These are phyloP conservation scores for Hypericum androsaemum DNA, from an alignment of 345 rosid species.

Conservation along the genomic window DNA sequence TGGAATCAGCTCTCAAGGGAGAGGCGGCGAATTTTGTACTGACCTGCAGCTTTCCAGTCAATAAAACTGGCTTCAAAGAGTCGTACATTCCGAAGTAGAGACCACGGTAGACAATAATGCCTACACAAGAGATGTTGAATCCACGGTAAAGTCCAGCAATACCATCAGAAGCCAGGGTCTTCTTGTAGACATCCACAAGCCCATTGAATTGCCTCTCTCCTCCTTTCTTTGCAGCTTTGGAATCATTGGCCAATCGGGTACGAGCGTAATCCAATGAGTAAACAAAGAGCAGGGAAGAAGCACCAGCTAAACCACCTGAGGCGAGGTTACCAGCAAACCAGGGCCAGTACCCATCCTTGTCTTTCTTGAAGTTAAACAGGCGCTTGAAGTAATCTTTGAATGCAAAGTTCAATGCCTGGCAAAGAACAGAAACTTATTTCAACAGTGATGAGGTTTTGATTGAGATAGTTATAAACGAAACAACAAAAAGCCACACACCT, in stretches of 20 bases:
- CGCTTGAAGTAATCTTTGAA: conserved; percentile 37
- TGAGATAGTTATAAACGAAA: background rate
- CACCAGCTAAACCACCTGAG: conserved; percentile 5
- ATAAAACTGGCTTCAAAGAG: conserved; percentile 24
- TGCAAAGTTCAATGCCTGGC: conserved; percentile 31
- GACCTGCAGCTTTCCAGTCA: conserved; percentile 20
- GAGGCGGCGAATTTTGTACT: background rate
- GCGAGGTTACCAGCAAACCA: conserved; percentile 6
- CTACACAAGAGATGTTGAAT: conserved; percentile 25
- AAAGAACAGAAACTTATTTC: background rate
- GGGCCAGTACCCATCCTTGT: conserved; percentile 13
- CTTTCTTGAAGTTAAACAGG: conserved; percentile 34
- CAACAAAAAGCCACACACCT: conserved; percentile 9
- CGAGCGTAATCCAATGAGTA: conserved; percentile 1
- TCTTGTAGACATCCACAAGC: conserved; percentile 21
- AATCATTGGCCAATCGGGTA: conserved; percentile 18
- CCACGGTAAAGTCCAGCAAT: conserved; percentile 26
- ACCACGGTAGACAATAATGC: conserved; percentile 24
- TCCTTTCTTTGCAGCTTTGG: conserved; percentile 23
- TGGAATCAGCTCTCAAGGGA: no score
- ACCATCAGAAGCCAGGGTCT: conserved; percentile 21
- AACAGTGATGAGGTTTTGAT: background rate
- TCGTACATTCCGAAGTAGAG: conserved; percentile 27
- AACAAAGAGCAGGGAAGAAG: conserved; percentile 2
- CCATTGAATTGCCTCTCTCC: conserved; percentile 25